Evolutionary conservation across 371 early-diverging fungal genomes (phyloP), one percentile per base, ranked within the genome.

Genomic region (Mucor saturninus): DNA sequence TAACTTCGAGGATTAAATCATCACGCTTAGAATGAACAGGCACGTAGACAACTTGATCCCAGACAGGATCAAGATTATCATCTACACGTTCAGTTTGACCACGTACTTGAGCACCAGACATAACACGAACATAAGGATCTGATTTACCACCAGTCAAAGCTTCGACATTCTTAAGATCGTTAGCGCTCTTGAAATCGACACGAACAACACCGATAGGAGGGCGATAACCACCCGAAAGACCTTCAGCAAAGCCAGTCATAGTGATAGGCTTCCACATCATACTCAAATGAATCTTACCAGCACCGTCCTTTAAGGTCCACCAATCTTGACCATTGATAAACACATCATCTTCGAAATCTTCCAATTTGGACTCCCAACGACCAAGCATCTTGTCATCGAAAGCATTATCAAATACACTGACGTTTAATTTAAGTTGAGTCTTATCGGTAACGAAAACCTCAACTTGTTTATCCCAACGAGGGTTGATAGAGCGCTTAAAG

Each of bases 191-290:
- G 61, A 95, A 67, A 45, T 88, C 80, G n/a, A 95, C 65, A 67
- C 90, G 87, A n/a, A 95, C 81, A 11, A 95, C 87, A 56, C 97
- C 97, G 49, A 94, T 89, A 5, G 95, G 87, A 28, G 84, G 77
- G 68, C 75, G 77, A 59, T 84, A 77, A 43, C 62, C 72, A 32
- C 74, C 77, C 50, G 75, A 75, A 46, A 78, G 45, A 28, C 76
- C 75, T 9, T 78, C 83, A 5, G 69, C 66, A 55, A 75, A 77
- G 2, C 77, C 79, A 26, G 76, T 77, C 84, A 85, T 83, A 51
- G 79, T 68, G 2, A 85, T 74, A 48, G 85, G 85, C 64, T 86
- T 86, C 87, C 87, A 86, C 30, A 76, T 61, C 54, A 77, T 71
- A 30, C 73, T 72, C 58, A 86, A 28, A 61, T 81, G 81, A 37